Evolutionary conservation across 768 basidiomycete species (phyloP).

Genomic region (Crepidotus variabilis): DNA sequence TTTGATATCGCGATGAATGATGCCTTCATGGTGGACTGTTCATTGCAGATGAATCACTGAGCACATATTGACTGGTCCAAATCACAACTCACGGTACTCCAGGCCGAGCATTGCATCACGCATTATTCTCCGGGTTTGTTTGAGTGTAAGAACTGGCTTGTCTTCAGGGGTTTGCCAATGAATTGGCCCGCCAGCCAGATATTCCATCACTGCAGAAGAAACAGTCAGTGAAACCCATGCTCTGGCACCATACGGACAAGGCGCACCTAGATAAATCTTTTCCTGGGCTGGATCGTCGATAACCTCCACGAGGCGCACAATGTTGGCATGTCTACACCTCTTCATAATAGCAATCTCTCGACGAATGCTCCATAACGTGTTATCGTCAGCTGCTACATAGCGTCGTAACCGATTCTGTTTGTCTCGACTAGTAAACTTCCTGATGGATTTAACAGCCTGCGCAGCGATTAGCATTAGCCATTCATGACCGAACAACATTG

Average conservation of each 20-base stretch:
- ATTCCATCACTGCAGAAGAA: slow-evolving; percentile 33
- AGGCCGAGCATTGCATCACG: slow-evolving; percentile 39
- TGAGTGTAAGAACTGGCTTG: slow-evolving; percentile 29
- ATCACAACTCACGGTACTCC: slow-evolving; percentile 34
- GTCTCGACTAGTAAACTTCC: slow-evolving; percentile 60
- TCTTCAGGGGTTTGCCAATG: slow-evolving; percentile 30
- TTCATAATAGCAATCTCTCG: slow-evolving; percentile 93
- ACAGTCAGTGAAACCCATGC: neutral
- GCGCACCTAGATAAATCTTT: slow-evolving; percentile 82
- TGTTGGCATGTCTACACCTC: slow-evolving; percentile 74
- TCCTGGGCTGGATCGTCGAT: slow-evolving; percentile 82
- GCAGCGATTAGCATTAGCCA: neutral
- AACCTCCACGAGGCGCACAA: slow-evolving; percentile 81
- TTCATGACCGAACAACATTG: slow-evolving; percentile 1
- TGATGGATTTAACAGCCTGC: slow-evolving; percentile 71
- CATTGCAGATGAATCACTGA: neutral
- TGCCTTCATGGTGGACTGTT: slow-evolving; percentile 41
- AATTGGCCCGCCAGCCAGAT: slow-evolving; percentile 38
- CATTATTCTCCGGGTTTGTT: slow-evolving; percentile 37
- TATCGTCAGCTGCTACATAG: slow-evolving; percentile 41
- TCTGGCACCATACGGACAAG: neutral
- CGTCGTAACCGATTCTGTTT: slow-evolving; percentile 53
- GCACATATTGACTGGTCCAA: neutral
- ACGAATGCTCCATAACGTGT: slow-evolving; percentile 71
- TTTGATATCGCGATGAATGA: slow-evolving; percentile 89